Evolutionary conservation across 148 eudicot species (phyloP).

Genomic region (Cornus suecica): DNA sequence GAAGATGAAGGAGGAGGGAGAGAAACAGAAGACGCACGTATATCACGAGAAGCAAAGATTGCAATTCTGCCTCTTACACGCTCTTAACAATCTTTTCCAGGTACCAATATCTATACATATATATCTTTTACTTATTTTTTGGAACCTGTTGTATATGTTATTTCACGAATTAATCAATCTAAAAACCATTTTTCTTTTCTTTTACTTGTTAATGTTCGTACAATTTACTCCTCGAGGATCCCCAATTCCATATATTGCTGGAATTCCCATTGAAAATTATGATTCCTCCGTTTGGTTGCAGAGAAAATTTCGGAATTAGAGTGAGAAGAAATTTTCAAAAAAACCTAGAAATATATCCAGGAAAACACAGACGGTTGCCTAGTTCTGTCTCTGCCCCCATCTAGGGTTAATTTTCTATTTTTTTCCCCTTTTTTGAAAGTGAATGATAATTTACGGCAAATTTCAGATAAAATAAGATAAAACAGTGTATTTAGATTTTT

Average conservation of each 20-base stretch:
- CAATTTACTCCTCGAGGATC: neutral
- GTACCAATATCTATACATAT: conserved; percentile 23
- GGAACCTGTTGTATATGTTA: neutral
- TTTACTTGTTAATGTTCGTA: neutral
- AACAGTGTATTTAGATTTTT: too few species aligned
- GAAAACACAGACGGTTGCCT: neutral
- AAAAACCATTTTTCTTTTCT: neutral
- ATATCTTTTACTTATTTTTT: neutral
- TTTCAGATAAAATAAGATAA: too few species aligned
- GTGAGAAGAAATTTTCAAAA: neutral
- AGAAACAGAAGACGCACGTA: conserved; percentile 23
- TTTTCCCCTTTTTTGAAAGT: too few species aligned
- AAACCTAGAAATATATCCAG: neutral
- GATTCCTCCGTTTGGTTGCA: neutral
- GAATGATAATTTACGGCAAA: too few species aligned
- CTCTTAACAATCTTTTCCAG: conserved; percentile 98
- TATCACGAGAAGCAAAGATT: conserved; percentile 87
- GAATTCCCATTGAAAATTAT: too few species aligned
- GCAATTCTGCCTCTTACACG: conserved; percentile 84
- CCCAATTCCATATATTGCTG: neutral
- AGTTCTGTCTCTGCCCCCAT: neutral
- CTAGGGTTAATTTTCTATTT: neutral
- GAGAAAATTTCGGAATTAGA: neutral
- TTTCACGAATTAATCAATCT: neutral
- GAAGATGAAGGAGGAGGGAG: conserved; percentile 27